Conservation (phyloP, 2,329 filamentous ascomycete genomes). For the Colletotrichum euphorbiae region DNA sequence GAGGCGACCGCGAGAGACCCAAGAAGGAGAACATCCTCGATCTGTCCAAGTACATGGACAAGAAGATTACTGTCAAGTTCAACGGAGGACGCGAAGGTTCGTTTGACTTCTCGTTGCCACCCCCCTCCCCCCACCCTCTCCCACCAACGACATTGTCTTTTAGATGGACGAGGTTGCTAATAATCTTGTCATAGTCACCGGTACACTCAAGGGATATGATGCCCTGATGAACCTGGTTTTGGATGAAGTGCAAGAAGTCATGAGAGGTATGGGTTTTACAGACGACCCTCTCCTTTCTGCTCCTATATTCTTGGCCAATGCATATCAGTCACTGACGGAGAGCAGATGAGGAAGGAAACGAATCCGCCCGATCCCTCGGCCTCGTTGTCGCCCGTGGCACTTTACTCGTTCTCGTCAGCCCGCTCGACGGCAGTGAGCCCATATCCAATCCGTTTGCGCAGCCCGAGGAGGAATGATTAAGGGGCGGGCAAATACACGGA, state of each 20-base stretch:
- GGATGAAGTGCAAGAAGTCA: conserved; percentile 90
- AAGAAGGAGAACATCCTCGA: conserved; percentile 99
- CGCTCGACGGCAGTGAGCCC: conserved; percentile 93
- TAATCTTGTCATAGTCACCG: conserved; percentile 71
- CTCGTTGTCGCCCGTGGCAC: conserved; percentile 93
- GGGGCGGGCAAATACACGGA: neutral
- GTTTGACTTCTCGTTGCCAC: no score
- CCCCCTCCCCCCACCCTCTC: neutral
- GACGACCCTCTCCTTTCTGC: neutral
- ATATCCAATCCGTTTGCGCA: conserved; percentile 94
- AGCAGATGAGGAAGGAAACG: conserved; percentile 92
- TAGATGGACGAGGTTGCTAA: neutral
- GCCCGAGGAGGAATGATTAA: conserved; percentile 70
- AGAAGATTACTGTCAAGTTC: conserved; percentile 95
- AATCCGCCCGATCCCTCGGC: conserved; percentile 82
- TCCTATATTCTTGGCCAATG: neutral
- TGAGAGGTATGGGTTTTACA: conserved; percentile 74
- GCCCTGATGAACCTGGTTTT: conserved; percentile 98
- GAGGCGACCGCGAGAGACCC: conserved; percentile 73
- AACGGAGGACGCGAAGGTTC: conserved; percentile 88
- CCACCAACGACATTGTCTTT: neutral
- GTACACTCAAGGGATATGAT: conserved; percentile 93
- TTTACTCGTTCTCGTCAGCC: conserved; percentile 90
- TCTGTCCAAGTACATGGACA: conserved; percentile 95
- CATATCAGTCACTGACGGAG: conserved; percentile 27